Base-by-base conservation (phyloP, 2,329 filamentous ascomycete species). In the Knufia fluminis region DNA sequence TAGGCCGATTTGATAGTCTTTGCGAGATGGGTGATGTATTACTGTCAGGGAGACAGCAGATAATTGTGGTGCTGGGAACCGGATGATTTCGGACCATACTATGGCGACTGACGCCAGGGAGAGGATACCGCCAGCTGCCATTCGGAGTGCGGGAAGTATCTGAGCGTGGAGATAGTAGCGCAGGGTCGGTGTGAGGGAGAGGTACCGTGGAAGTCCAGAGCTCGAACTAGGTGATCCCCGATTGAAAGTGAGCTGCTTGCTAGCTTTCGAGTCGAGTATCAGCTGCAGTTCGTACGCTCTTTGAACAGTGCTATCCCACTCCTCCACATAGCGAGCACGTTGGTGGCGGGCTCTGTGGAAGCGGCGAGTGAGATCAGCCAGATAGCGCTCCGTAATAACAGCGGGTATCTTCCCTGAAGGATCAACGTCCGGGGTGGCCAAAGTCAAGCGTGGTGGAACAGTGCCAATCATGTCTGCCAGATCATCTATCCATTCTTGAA, bases 401-500 rank as follows among this genome's bases (percentile, higher is more conserved):
- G 84, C 81, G 0, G 91, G 91, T 2, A 91, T 68, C 4, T 66
- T 63, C 23, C 73, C 68, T 17, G 69, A 66, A 38, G 67, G 61
- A 52, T 71, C 62, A 17, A 51, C 43, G 53, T 71, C 62, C 17
- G 50, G 50, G 17, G 65, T 60, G 26, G 68, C 66, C 23, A 67
- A 61, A 40, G 75, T 71, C 48, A 64, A 70, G 57, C 91, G 86
- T 1, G 82, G 78, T 4, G 87, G 66, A 58, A 78, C 82, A 39
- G 82, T 81, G n/a, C 46, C 46, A 2, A 36, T 24, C 55, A 83
- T 79, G 55, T 97, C 91, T 2, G 80, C 82, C 26, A 98, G 71
- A 62, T 98, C 92, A 57, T 97, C 91, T 56, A 98, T 94, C 92
- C 92, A 98, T 58, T 95, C 90, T 57, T 83, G 80, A 61, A 90